These are phyloP conservation scores for Wallacemonas rigidus DNA, from an alignment of 208 protist species.

Conservation along the genomic window DNA sequence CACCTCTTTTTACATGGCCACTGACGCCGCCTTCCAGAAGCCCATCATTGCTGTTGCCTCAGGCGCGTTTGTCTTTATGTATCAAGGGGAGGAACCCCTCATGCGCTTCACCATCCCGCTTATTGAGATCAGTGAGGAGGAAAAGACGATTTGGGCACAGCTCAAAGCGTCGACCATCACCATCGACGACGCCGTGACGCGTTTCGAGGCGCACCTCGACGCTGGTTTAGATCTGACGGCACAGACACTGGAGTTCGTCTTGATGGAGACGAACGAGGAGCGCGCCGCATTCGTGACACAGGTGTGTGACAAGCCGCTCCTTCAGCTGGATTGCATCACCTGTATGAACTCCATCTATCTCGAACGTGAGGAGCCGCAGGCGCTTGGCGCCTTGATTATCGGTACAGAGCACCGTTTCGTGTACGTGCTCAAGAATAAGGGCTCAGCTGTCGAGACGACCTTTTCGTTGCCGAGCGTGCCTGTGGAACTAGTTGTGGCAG, in stretches of 20 bases:
- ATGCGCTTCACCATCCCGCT: constrained; percentile 91
- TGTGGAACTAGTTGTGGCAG: constrained; percentile 69
- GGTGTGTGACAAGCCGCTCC: constrained; percentile 46
- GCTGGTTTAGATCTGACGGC: constrained; percentile 61
- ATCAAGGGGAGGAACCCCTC: constrained; percentile 86
- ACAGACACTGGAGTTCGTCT: constrained; percentile 80
- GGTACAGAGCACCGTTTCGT: constrained; percentile 89
- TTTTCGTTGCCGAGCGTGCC: constrained; percentile 76
- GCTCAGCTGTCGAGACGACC: constrained; percentile 45
- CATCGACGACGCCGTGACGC: constrained; percentile 38
- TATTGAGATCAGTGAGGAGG: constrained; percentile 55
- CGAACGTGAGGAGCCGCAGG: constrained; percentile 57
- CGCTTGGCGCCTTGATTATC: constrained; percentile 79
- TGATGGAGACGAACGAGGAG: constrained; percentile 54
- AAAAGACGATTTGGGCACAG: constrained; percentile 66
- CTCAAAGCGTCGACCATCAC: constrained; percentile 32
- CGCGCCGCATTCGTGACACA: constrained; percentile 45
- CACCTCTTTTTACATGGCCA: constrained; percentile 80
- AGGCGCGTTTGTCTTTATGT: constrained; percentile 92
- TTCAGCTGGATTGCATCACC: constrained; percentile 76
- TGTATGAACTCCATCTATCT: constrained; percentile 86
- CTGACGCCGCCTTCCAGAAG: constrained; percentile 31
- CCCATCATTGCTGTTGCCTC: constrained; percentile 89
- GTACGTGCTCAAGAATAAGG: constrained; percentile 77
- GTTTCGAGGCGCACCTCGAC: constrained; percentile 51